Evolutionary conservation across 257 asterid species (phyloP).

Genomic region (Nicotiana benthamiana): DNA sequence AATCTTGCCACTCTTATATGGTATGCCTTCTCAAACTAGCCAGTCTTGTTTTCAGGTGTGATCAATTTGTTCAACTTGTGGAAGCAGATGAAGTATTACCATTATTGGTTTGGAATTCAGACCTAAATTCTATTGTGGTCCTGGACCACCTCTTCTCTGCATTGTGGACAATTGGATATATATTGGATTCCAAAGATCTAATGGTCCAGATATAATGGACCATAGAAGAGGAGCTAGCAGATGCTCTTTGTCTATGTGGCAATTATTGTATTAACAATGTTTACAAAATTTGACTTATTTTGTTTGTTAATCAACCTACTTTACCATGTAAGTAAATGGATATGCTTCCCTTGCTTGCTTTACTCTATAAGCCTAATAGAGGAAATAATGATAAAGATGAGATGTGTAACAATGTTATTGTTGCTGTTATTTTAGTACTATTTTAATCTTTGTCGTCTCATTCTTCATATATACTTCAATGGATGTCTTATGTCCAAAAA

Average conservation of each 20-base stretch:
- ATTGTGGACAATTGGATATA: neutral
- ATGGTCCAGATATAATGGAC: neutral
- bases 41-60: neutral
- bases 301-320: neutral
- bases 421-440: neutral
- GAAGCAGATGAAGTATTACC: neutral
- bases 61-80: neutral
- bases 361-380: neutral
- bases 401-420: neutral
- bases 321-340: neutral
- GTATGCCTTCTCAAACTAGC: slow-evolving; percentile 29
- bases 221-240: neutral
- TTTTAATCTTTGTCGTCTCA: neutral
- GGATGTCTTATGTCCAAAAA: neutral
- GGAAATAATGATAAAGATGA: neutral
- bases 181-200: neutral
- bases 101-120: neutral
- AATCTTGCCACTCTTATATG: slow-evolving; percentile 18
- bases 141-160: neutral
- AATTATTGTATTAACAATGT: neutral
- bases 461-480: neutral
- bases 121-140: neutral
- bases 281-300: neutral
- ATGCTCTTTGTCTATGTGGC: neutral
- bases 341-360: neutral